phyloP scores from a whole-genome alignment of 768 basidiomycete species.

The Leucocoprinus birnbaumii region DNA sequence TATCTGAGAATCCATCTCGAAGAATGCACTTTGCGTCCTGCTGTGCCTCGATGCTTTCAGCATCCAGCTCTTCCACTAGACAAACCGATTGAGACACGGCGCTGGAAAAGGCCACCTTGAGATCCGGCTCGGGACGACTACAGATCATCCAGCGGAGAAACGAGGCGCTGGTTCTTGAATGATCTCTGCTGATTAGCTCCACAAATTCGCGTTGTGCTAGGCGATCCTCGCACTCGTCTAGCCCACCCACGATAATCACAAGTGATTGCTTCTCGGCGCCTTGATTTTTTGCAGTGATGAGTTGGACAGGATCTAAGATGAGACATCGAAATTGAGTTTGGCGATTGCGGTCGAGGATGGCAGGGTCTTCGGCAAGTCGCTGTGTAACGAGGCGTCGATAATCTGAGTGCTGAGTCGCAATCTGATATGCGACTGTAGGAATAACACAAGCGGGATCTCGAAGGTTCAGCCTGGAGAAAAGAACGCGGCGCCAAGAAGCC shows the following conservation, averaged over 20 bases:
- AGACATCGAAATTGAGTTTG: not conserved
- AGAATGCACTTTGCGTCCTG: not conserved
- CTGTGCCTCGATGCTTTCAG: not conserved
- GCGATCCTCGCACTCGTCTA: not conserved
- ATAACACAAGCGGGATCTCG: not conserved
- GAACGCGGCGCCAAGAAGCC: too few species aligned
- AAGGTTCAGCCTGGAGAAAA: not conserved
- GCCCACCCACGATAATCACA: not conserved
- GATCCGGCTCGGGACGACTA: not conserved
- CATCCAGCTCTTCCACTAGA: not conserved
- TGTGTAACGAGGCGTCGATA: not conserved
- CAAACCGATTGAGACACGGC: not conserved
- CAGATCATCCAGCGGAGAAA: not conserved
- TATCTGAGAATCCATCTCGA: not conserved
- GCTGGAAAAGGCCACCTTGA: not conserved
- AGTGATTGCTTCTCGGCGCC: not conserved
- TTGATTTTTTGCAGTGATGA: too few species aligned
- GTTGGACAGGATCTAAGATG: not conserved
- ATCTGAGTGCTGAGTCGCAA: not conserved
- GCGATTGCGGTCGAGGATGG: not conserved
- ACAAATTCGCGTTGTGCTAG: not conserved
- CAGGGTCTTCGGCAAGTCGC: not conserved
- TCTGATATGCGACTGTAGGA: not conserved
- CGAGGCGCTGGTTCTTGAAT: too few species aligned
- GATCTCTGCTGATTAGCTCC: not conserved